phyloP scores from a whole-genome alignment of 768 basidiomycete genomes.

The Tylopilus plumbeoviolaceoides region DNA sequence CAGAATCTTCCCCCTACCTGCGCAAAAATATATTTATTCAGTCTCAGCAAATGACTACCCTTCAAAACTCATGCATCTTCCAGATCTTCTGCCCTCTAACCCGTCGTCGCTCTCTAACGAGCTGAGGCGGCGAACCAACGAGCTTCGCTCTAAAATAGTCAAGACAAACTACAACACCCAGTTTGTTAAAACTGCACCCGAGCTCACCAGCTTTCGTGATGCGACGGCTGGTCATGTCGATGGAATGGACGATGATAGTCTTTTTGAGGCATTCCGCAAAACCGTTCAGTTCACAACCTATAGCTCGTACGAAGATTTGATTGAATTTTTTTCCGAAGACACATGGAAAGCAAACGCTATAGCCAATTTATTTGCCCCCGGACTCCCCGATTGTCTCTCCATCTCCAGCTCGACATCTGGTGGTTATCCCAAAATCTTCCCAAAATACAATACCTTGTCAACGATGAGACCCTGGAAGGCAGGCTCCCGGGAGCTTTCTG shows the following conservation, averaged over 20 bases:
- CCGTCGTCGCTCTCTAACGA: not conserved
- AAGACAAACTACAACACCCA: not conserved
- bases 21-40: no score
- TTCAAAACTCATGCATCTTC: not conserved
- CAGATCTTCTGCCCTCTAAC: not conserved
- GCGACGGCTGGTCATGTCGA: not conserved
- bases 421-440: constrained; percentile 9
- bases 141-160: not conserved
- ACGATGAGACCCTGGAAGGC: not conserved
- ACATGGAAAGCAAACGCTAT: not conserved
- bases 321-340: constrained; percentile 3
- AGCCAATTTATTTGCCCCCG: constrained; percentile 13
- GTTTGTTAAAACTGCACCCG: not conserved
- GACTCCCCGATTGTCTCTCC: constrained; percentile 14
- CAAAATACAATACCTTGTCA: constrained; percentile 3
- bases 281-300: constrained; percentile 15
- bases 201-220: not conserved
- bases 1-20: no score
- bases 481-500: not conserved
- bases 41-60: no score
- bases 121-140: not conserved
- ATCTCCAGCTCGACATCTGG: constrained; percentile 15
- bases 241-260: not conserved
- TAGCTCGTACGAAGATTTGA: constrained; percentile 9
- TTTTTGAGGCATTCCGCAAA: constrained; percentile 6